Conservation (phyloP, 2,329 filamentous ascomycete species). For the Talaromyces verruculosus region DNA sequence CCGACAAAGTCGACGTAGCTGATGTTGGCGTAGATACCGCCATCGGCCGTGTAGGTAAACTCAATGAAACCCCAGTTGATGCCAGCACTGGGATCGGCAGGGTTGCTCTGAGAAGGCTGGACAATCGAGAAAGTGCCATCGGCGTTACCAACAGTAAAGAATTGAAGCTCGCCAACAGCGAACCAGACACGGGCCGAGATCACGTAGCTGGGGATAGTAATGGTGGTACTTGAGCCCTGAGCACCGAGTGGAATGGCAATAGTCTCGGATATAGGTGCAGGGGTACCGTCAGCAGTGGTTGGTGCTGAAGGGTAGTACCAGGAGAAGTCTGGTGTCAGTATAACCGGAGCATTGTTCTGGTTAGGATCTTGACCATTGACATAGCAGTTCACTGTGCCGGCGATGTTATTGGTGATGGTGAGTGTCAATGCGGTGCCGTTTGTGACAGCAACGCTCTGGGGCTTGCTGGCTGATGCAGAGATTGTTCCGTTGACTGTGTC, state of each 20-base stretch:
- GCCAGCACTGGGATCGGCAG: constrained; percentile 45
- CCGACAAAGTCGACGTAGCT: constrained; percentile 56
- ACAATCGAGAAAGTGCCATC: constrained; percentile 42
- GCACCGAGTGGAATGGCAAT: constrained; percentile 48
- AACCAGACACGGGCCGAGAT: constrained; percentile 50
- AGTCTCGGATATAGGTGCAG: constrained; percentile 40
- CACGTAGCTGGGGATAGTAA: constrained; percentile 46
- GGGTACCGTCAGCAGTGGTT: constrained; percentile 32
- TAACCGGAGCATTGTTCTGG: constrained; percentile 40
- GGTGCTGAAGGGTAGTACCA: constrained; percentile 46
- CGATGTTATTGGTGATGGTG: constrained; percentile 49
- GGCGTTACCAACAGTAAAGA: constrained; percentile 43
- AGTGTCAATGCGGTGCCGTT: constrained; percentile 8
- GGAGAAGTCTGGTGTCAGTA: constrained; percentile 44
- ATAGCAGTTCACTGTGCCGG: constrained; percentile 34
- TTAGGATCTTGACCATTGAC: constrained; percentile 48
- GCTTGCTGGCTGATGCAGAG: constrained; percentile 1
- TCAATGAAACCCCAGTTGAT: constrained; percentile 55
- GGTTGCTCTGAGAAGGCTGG: constrained; percentile 50
- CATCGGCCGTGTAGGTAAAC: constrained; percentile 43
- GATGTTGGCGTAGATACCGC: constrained; percentile 50
- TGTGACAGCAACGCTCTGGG: background rate
- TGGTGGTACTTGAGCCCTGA: constrained; percentile 37
- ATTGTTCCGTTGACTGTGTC: constrained; percentile 19
- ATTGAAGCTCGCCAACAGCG: constrained; percentile 44